Evolutionary conservation across 1,139 yeast species (phyloP), one percentile per base, ranked within the genome.

Genomic region (Yamadazyma diospyri): DNA sequence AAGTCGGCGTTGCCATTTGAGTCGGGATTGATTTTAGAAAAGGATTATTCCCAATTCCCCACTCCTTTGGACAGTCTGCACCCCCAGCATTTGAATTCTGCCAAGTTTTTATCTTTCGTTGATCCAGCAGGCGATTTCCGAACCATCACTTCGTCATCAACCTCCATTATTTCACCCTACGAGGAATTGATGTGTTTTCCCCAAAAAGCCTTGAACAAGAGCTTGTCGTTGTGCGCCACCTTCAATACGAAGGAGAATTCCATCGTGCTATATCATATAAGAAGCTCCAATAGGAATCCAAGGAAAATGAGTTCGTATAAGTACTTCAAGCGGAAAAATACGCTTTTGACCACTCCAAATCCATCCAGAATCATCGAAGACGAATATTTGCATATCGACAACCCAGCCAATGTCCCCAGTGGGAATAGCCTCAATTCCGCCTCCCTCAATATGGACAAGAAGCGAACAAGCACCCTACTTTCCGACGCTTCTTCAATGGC

Each of bases 41-140:
- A 76, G 27, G 71, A 67, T 32, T 57, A 50, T 25, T 47, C 43
- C 16, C 51, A 40, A 9, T 29, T 43, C 4, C 25, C 35, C 1
- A 26, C 34, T 14, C 9, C 16, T 5, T 23, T 21, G 25, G 40
- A 38, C 17, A 42, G 42, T 17, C 25, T 41, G 6, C 52, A 48
- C 39, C 52, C 53, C 13, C 64, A 47, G 22, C 60, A 48, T 32
- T 42, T 49, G 29, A 51, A 46, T 30, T 39, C 55, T 46, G 61
- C 77, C 4, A 67, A 71, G 32, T 78, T 84, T 45, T 60, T 82
- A 39, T 72, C 87, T 0, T 56, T 85, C 42, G 69, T 75, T 1
- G 89, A 82, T 46, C 89, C 94, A 1, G 60, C 81, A 30, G 76
- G 76, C 4, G 89, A 84, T 15, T 63, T 81, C 32, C 81, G 89